These are phyloP conservation scores for Babesia bigemina DNA, from an alignment of 169 alveolate species.

Conservation along the genomic window DNA sequence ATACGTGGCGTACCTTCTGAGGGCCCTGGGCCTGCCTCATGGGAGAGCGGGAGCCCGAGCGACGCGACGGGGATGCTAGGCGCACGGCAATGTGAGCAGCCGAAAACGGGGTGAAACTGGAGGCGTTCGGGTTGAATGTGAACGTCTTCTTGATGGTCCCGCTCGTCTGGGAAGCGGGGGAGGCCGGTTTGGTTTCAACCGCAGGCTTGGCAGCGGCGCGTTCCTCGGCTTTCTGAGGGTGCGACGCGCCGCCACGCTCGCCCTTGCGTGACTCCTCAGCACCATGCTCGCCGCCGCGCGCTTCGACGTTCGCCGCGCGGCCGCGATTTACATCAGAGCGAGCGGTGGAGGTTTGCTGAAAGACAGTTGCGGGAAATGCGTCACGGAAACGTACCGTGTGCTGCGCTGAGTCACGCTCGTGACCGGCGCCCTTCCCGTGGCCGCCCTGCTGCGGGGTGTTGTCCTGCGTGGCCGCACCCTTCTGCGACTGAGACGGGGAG, in stretches of 20 bases:
- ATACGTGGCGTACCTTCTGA: too few relatives aligned
- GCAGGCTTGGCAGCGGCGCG: not conserved
- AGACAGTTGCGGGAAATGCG: too few relatives aligned
- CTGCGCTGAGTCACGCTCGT: not conserved
- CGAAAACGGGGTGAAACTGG: constrained; percentile 56
- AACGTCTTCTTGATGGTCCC: constrained; percentile 39
- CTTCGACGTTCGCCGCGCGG: not conserved
- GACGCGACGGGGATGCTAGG: not conserved
- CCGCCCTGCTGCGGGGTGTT: not conserved
- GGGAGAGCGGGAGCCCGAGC: constrained; percentile 1
- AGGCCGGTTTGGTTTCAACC: not conserved
- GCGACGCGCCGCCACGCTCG: not conserved
- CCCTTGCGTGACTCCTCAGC: constrained; percentile 11
- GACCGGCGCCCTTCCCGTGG: not conserved
- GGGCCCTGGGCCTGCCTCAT: too few relatives aligned
- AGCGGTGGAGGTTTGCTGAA: not conserved
- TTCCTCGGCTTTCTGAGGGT: constrained; percentile 8
- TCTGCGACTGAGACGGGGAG: not conserved
- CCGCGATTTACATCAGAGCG: not conserved
- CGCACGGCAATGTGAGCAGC: not conserved
- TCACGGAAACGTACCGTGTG: not conserved
- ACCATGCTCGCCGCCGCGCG: not conserved
- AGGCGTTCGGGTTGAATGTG: constrained; percentile 66
- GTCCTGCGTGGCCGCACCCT: not conserved
- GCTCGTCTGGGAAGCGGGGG: not conserved